Base-by-base conservation (phyloP, 495 filamentous ascomycete genomes). In the Aspergillus wentii region DNA sequence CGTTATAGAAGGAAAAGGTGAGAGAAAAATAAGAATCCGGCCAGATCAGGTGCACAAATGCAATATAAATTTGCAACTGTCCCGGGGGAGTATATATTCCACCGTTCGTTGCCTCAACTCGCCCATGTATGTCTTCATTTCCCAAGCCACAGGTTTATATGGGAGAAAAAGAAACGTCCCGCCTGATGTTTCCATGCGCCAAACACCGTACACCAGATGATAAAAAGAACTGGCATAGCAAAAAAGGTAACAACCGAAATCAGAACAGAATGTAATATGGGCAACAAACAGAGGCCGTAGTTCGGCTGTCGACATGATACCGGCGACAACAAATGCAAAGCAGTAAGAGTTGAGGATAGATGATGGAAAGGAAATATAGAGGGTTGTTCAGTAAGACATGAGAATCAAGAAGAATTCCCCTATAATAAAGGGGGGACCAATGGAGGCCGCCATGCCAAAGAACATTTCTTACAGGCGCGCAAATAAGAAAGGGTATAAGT, bases 401-500 rank as follows among this genome's bases (percentile, higher is more conserved):
- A 50, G 40, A 25, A 41, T 20, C 15, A 40, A 29, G 15, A 37
- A 29, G 20, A 18, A 35, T n/a, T n/a, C n/a, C n/a, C n/a, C n/a
- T n/a, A n/a, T n/a, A n/a, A 39, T 35, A 35, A 34, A 37, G 34
- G 28, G 21, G 27, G 38, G 17, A 40, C 44, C 44, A 21, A 19
- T 13, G 38, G 34, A 46, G 44, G 31, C 41, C 41, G 30, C 28
- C 29, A 43, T 36, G 32, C 36, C 38, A 36, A 43, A 44, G 35
- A 35, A 35, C 46, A 49, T 36, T 50, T 55, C 48, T 52, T 48
- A 43, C 52, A 48, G 31, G 43, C 34, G 49, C 41, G 43, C 43
- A 46, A 46, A 51, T 40, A 23, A 35, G n/a, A 46, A 44, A 46
- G 52, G 47, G 48, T 56, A 56, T 50, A 52, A 45, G 41, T 37